Conservation (phyloP, 768 basidiomycete species). For the Suillus lakei region DNA sequence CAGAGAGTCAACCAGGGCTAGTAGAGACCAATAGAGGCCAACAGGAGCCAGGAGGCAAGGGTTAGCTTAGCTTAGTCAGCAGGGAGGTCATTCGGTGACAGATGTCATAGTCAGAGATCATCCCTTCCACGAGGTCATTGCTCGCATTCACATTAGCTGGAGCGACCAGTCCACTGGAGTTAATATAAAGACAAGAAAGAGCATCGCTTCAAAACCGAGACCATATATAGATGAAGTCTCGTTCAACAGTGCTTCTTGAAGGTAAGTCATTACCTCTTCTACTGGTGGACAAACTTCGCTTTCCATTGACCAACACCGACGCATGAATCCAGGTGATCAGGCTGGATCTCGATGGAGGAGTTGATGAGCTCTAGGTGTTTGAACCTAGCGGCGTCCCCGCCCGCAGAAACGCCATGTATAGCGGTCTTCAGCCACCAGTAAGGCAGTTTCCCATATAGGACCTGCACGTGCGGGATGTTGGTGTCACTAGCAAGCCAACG, state of each 20-base stretch:
- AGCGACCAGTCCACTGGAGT: too few species aligned
- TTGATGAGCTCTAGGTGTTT: constrained; percentile 17
- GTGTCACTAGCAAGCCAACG: neutral
- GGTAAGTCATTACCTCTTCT: neutral
- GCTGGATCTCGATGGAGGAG: constrained; percentile 10
- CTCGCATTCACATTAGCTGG: too few species aligned
- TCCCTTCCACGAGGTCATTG: too few species aligned
- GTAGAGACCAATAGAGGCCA: too few species aligned
- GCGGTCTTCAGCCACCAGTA: constrained; percentile 28
- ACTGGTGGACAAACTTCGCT: neutral
- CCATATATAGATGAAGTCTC: neutral
- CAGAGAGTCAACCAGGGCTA: too few species aligned
- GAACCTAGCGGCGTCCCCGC: too few species aligned
- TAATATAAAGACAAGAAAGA: neutral
- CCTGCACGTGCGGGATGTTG: constrained; percentile 22
- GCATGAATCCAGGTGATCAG: constrained; percentile 23
- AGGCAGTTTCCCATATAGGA: constrained; percentile 27
- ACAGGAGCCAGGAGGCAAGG: too few species aligned
- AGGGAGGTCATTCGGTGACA: neutral
- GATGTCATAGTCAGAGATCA: too few species aligned
- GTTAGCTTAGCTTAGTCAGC: too few species aligned
- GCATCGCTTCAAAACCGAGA: neutral
- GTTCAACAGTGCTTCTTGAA: neutral
- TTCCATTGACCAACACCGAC: constrained; percentile 32
- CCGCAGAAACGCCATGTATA: constrained; percentile 26